phyloP scores from a whole-genome alignment of 176 grass and related monocot genomes.

The Musa troglodytarum region DNA sequence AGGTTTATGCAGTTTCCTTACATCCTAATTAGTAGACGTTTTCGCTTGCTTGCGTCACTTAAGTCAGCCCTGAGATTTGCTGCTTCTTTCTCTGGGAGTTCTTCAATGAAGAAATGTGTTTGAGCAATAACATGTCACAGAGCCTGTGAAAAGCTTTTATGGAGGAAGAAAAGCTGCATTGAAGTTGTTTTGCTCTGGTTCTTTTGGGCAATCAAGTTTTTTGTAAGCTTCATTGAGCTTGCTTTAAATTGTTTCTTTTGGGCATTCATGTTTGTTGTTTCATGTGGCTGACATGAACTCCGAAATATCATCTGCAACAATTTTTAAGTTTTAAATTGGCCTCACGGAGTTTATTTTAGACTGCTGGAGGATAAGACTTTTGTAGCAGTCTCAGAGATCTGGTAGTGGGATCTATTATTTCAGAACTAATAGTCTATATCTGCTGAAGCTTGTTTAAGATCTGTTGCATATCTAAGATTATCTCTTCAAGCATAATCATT shows the following conservation, averaged over 20 bases:
- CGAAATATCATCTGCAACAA: background rate
- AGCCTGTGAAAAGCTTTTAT: background rate
- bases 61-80: background rate
- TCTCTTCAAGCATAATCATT: background rate
- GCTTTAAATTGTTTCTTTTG: background rate
- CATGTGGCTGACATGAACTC: background rate
- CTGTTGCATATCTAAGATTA: background rate
- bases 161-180: background rate
- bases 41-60: background rate
- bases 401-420: slow-evolving; percentile 9
- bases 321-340: background rate
- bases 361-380: slow-evolving; percentile 9
- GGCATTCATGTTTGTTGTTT: background rate
- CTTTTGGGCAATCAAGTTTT: background rate
- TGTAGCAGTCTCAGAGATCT: background rate
- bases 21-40: background rate
- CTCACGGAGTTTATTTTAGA: background rate
- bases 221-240: background rate
- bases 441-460: background rate
- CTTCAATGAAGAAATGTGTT: background rate
- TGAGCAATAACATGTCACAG: background rate
- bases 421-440: background rate
- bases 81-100: background rate
- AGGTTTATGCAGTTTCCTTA: background rate
- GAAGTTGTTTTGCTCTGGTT: background rate